Evolutionary conservation across 2,329 filamentous ascomycete species (phyloP), one percentile per base, ranked within the genome.

Genomic region (Periconia sp.): DNA sequence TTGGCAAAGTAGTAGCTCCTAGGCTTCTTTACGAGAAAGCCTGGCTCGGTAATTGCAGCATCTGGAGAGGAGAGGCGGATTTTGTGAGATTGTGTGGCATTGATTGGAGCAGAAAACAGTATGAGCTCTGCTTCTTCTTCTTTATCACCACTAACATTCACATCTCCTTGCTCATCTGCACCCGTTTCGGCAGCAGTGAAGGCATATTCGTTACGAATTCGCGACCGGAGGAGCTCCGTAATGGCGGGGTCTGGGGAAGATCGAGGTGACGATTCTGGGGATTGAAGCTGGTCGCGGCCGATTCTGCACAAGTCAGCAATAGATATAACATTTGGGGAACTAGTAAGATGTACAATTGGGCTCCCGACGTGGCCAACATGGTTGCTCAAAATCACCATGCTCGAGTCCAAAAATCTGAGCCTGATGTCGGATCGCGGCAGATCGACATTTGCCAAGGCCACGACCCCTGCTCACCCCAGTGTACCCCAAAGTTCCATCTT

Each of bases 1-100:
- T 63, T 53, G 39, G 64, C 57, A 37, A 70, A 69, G 43, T 70
- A 70, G 42, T 69, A 69, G 43, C 50, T 58, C 26, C 50, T 52
- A 10, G 64, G 64, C 35, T 59, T 59, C 42, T 68, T 64, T 18
- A 63, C 21, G 4, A 59, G 10, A 21, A 70, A 54, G 2, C 61
- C 60, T 13, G 59, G 54, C 31, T 68, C 61, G 33, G 50, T 54
- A 11, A 29, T 40, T 26, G 40, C 56, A 6, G 51, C 49, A 17
- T 51, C 57, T 11, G 66, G 67, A 1, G 67, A 70, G 0, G 58
- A 48, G 1, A 70, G 46, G 28, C 66, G 54, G 25, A 69, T 65
- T 38, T 62, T 69, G 24, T 57, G 47, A 19, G 57, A 49, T 12
- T 56, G 46, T 4, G 50, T 49, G 25, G 57, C 43, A 18, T 55